Evolutionary conservation across 2,329 filamentous ascomycete genomes (phyloP).

Genomic region (Aspergillus sp.): DNA sequence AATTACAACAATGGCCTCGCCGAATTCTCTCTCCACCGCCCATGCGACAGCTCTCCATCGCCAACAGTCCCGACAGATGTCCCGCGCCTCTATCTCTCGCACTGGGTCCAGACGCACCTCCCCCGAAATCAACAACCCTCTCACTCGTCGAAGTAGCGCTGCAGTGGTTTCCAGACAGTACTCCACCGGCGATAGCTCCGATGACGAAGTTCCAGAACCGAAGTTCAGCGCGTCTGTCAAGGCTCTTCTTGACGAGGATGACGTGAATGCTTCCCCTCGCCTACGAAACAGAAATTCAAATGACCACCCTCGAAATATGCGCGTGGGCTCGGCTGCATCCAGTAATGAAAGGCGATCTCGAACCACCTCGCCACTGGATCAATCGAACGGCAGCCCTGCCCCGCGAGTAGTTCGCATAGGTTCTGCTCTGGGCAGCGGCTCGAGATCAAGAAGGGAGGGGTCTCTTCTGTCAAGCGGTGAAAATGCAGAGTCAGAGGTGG

Average conservation of each 20-base stretch:
- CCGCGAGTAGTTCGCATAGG: constrained; percentile 43
- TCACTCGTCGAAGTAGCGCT: constrained; percentile 19
- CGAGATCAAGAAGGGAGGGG: constrained; percentile 35
- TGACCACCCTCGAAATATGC: constrained; percentile 24
- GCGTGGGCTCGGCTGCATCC: constrained; percentile 24
- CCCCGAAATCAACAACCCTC: constrained; percentile 24
- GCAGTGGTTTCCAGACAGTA: constrained; percentile 28
- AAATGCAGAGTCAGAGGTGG: constrained; percentile 27
- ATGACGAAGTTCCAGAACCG: constrained; percentile 87
- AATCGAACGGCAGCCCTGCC: constrained; percentile 42
- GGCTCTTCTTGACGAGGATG: constrained; percentile 66
- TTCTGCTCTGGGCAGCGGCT: constrained; percentile 28
- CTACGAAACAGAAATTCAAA: constrained; percentile 30
- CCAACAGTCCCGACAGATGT: constrained; percentile 37
- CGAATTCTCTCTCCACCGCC: constrained; percentile 37
- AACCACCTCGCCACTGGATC: constrained; percentile 37
- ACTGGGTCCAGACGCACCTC: constrained; percentile 34
- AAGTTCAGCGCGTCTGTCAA: constrained; percentile 92
- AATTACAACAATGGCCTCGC: constrained; percentile 34
- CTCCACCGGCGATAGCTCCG: constrained; percentile 77
- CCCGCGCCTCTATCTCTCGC: constrained; percentile 37
- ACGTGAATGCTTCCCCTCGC: constrained; percentile 50
- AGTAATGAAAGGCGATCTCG: constrained; percentile 36
- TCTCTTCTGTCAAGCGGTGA: constrained; percentile 41
- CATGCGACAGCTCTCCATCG: constrained; percentile 37